Conservation (phyloP, 305 asterid species). For the Ilex paraguariensis region DNA sequence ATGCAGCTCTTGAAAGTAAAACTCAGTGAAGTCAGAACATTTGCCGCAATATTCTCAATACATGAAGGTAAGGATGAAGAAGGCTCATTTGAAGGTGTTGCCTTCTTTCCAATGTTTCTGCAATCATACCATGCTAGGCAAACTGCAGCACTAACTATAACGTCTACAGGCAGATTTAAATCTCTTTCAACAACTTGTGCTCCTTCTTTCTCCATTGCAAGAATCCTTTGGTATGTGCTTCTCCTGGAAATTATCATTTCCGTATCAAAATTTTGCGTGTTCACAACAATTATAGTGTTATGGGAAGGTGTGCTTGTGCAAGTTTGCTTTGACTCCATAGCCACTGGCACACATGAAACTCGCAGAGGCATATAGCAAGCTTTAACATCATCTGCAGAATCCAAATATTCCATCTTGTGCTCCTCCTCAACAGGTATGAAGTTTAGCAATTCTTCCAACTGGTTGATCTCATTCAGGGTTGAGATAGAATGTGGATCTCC, state of each 20-base stretch:
- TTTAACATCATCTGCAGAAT: slow-evolving; percentile 37
- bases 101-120: slow-evolving; percentile 79
- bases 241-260: slow-evolving; percentile 95
- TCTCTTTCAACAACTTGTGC: slow-evolving; percentile 91
- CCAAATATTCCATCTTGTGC: slow-evolving; percentile 25
- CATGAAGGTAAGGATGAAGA: slow-evolving; percentile 82
- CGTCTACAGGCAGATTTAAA: slow-evolving; percentile 72
- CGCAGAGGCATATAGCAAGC: slow-evolving; percentile 34
- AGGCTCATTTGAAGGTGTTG: slow-evolving; percentile 76
- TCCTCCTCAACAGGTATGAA: slow-evolving; percentile 49
- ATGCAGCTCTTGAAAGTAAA: slow-evolving; percentile 94
- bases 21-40: slow-evolving; percentile 82
- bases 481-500: slow-evolving; percentile 37
- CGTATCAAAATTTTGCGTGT: slow-evolving; percentile 71
- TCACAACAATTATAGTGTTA: slow-evolving; percentile 61
- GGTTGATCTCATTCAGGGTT: slow-evolving; percentile 30
- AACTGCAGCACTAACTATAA: slow-evolving; percentile 63
- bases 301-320: slow-evolving; percentile 37
- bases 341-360: slow-evolving; percentile 33
- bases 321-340: slow-evolving; percentile 43
- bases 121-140: slow-evolving; percentile 90
- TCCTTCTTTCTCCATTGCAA: slow-evolving; percentile 80
- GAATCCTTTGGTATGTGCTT: slow-evolving; percentile 87
- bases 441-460: slow-evolving; percentile 53
- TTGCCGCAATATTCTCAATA: slow-evolving; percentile 85